Evolutionary conservation across 805 yeast species (phyloP), one percentile per base, ranked within the genome.

Genomic region (Wickerhamiella vanderwaltii): DNA sequence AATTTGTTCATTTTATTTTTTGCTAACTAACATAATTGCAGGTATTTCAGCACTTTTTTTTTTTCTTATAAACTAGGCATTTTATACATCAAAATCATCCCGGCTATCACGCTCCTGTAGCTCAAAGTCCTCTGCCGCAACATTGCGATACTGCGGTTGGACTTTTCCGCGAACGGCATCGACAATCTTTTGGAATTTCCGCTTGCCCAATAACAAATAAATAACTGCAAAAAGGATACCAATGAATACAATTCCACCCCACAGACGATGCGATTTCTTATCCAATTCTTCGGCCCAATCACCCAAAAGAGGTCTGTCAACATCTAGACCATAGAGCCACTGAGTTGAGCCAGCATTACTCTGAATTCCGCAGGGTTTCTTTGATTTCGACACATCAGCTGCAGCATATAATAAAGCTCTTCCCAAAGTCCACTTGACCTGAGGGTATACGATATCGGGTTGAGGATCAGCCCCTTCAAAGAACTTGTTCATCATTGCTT

Each of bases 361-460:
- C 28, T 48, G 49, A 2, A 46, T 23, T 1, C 51, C 49, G 4
- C 38, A 29, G 13, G 35, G 29, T 9, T 34, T 24, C 17, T 33
- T 33, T n/a, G 41, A n/a, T 45, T 53, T 66, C 25, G 61, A 60
- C 45, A 66, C 66, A 59, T 72, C 82, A 55, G 65, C 74, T 46
- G 67, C 68, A 3, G 79, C 72, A 52, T 79, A 79, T 17, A 79
- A 56, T 7, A 78, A 55, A 1, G 85, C 85, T 26, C 77, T 57
- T 4, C 78, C 79, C 39, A 70, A 52, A 5, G 77, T 72, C 78
- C 78, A 73, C 1, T 74, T 65, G 43, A 67, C 45, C 23, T 59
- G 54, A 13, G 52, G 35, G 12, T 29, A 44, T 23, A 41, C 37
- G 7, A 59, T 53, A 11, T 77, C 75, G 51, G 76, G 72, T 13